These are phyloP conservation scores for Lachnellula occidentalis DNA, from an alignment of 2,329 filamentous ascomycete genomes.

Conservation along the genomic window DNA sequence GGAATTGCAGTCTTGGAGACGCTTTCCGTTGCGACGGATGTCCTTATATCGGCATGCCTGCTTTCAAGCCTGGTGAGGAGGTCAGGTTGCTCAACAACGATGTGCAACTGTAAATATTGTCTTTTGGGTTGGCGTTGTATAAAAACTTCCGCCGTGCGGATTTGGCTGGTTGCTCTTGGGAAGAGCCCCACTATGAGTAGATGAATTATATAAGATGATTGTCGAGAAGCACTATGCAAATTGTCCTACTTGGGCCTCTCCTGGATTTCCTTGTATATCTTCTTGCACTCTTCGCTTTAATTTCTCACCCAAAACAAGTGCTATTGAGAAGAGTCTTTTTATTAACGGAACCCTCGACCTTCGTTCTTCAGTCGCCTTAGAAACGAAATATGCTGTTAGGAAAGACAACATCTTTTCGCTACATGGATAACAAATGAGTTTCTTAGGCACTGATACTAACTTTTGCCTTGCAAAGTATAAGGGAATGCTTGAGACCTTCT, in stretches of 20 bases:
- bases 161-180: constrained; percentile 1
- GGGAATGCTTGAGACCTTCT: too few relatives aligned
- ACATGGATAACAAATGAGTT: too few relatives aligned
- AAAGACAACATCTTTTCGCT: too few relatives aligned
- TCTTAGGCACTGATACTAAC: too few relatives aligned
- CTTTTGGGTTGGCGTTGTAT: constrained; percentile 8
- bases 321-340: too few relatives aligned
- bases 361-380: too few relatives aligned
- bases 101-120: constrained; percentile 64
- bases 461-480: too few relatives aligned
- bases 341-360: too few relatives aligned
- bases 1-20: constrained; percentile 89
- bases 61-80: constrained; percentile 96
- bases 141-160: constrained; percentile 3
- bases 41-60: constrained; percentile 85
- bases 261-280: background rate
- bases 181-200: background rate
- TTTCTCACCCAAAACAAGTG: background rate
- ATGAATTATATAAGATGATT: constrained; percentile 1
- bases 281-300: background rate
- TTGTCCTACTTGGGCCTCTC: too few relatives aligned
- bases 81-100: constrained; percentile 82
- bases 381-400: too few relatives aligned
- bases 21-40: constrained; percentile 72
- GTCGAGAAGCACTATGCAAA: background rate